Evolutionary conservation across 2,329 filamentous ascomycete genomes (phyloP), one percentile per base, ranked within the genome.

Genomic region (Juglanconis oblonga): DNA sequence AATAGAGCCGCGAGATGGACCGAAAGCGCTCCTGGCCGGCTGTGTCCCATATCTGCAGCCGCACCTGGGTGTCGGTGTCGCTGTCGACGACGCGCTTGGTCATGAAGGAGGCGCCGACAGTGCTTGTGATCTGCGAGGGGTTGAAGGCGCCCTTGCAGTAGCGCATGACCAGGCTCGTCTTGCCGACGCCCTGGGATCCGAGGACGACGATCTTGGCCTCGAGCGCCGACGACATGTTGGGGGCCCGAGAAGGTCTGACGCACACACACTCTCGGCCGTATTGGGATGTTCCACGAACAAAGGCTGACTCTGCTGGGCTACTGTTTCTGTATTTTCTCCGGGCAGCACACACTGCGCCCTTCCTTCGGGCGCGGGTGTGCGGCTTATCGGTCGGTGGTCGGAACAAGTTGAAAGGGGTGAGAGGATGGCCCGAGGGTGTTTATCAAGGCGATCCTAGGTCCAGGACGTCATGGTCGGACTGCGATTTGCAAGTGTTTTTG

Each of bases 1-100:
- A 99, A 80, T 98, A 98, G 57, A 99, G 86, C 59, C 93, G 89
- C 9, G 92, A 96, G 70, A 99, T 98, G 64, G 90, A 93, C 68
- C 94, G 87, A 74, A 98, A 99, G 59, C 94, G 87, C 78, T 99
- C 94, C 72, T 99, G 94, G 63, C 94, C 94, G 59, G 94, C 87
- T 38, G 93, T 97, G 72, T 97, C 93, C 93, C 93, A 97, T 67
- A 97, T 96, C 71, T 97, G 93, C 42, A 97, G 81, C n/a, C 93
- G 87, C 40, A 97, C 92, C 31, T 90, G 82, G 1, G 92, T 95
- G 68, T 94, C 91, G 29, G 89, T 91, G 72, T 97, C 91, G 63
- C 85, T 86, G 75, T 97, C 93, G 66, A 90, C 81, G 62, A 92
- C 87, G 69, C 88, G 86, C 76, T 92, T 92, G 48, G 90, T 90